These are phyloP conservation scores for Tetracladium setigerum DNA, from an alignment of 495 filamentous ascomycete species.

Conservation along the genomic window DNA sequence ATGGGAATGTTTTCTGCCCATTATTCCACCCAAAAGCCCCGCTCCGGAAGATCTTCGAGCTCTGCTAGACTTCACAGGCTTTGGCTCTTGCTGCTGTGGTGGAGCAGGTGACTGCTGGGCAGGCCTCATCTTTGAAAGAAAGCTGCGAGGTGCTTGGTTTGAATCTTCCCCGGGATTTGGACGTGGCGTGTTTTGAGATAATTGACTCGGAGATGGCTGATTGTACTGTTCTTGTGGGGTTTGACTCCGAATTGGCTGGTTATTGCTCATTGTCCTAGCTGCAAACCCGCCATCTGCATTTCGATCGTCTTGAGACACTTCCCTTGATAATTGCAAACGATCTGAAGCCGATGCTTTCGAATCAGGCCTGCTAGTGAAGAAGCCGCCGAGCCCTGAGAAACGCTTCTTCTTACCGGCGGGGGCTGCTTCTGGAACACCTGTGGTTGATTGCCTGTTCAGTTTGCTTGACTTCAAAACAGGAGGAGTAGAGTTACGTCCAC, in stretches of 20 bases:
- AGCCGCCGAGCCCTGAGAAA: slow-evolving; percentile 34
- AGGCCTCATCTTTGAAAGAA: neutral
- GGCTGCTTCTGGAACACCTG: slow-evolving; percentile 1
- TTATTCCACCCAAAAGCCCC: slow-evolving; percentile 15
- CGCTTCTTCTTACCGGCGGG: slow-evolving; percentile 37
- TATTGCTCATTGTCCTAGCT: slow-evolving; percentile 15
- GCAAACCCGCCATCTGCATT: too few relatives aligned
- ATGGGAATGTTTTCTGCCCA: slow-evolving; percentile 7
- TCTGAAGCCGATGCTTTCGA: neutral
- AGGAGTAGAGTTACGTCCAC: neutral
- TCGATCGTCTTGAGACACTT: too few relatives aligned
- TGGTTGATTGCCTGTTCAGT: slow-evolving; percentile 6
- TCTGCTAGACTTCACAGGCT: neutral
- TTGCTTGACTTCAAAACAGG: slow-evolving; percentile 11
- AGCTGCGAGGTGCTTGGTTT: neutral
- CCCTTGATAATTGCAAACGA: slow-evolving; percentile 8
- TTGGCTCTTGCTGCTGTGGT: neutral
- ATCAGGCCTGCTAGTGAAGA: slow-evolving; percentile 11
- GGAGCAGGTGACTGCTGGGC: neutral
- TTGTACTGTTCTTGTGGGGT: neutral
- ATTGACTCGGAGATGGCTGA: slow-evolving; percentile 15
- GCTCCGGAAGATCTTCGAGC: slow-evolving; percentile 13
- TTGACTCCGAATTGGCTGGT: neutral
- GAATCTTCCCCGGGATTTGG: neutral
- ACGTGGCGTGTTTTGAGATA: neutral